A percentile compares a stretch with the other conserved stretches of the same genome.
Conservation (phyloP, 2,329 filamentous ascomycete genomes). For the Diplodia intermedia region DNA sequence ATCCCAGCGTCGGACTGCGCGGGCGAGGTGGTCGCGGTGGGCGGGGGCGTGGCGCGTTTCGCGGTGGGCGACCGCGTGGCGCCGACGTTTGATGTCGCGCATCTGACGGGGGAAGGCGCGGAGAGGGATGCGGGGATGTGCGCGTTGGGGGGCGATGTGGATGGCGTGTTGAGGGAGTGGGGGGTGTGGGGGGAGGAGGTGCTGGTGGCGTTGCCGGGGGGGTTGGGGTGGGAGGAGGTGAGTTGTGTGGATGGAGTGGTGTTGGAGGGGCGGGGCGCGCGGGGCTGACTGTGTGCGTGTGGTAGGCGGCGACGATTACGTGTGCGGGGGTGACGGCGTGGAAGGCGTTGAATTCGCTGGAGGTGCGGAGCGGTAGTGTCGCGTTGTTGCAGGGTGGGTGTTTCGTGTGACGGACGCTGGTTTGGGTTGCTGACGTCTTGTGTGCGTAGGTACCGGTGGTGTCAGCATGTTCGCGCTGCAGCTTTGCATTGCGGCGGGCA, state of each 20-base stretch:
- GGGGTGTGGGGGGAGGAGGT: constrained; percentile 39
- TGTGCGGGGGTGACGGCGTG: constrained; percentile 41
- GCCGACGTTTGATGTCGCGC: constrained; percentile 33
- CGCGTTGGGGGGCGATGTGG: constrained; percentile 33
- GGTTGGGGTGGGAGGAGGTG: constrained; percentile 42
- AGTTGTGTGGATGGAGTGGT: not conserved
- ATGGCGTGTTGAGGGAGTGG: constrained; percentile 41
- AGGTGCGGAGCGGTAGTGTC: not conserved
- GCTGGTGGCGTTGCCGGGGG: constrained; percentile 38
- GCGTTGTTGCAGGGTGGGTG: constrained; percentile 36
- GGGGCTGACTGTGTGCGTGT: not conserved
- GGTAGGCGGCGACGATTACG: constrained; percentile 37
- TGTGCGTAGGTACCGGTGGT: constrained; percentile 49
- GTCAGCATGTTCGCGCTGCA: constrained; percentile 45
- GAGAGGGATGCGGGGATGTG: constrained; percentile 32
- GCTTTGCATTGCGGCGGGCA: constrained; percentile 40
- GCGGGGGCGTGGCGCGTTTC: constrained; percentile 36
- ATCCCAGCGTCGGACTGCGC: constrained; percentile 40
- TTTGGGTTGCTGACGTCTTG: not conserved
- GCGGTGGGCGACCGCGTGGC: constrained; percentile 40
- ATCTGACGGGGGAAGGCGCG: constrained; percentile 28
- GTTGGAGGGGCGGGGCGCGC: no score
- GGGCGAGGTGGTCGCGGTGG: constrained; percentile 39
- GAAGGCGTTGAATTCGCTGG: constrained; percentile 36
- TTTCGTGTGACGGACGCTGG: no score